Evolutionary conservation across 2,329 filamentous ascomycete species (phyloP), one percentile per base, ranked within the genome.

Genomic region (Scleromitrula shiraiana): DNA sequence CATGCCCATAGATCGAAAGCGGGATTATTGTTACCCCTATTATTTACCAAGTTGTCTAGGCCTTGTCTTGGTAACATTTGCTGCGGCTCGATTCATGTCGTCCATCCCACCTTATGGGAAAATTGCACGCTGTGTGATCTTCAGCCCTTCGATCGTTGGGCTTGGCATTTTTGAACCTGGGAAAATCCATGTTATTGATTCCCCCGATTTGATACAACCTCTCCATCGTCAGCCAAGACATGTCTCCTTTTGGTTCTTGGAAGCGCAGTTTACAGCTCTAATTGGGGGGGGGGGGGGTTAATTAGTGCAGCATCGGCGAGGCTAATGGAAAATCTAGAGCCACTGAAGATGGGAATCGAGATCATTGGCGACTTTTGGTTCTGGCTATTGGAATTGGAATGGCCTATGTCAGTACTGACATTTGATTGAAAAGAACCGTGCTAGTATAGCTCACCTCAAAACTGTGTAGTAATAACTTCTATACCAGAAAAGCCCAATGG

Each of bases 331-430:
- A 32, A 37, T 15, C 41, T 35, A 10, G 40, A 27, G 14, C 24
- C 15, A 6, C 32, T 22, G 3, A 46, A 10, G 5, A 46, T 41
- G 6, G 36, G 4, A 22, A 46, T 12, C 9, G 44, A 26, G 20
- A 41, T 41, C 15, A 46, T 46, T 33, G 44, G 44, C 9, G 40
- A 5, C 6, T 19, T 23, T 7, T 17, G 33, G 41, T 41, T 41
- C 20, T 46, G 15, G 40, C 35, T 46, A 24, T n/a, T n/a, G 8
- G 5, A 36, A 20, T 7, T 26, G 7, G 2, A 12, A 9, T 22
- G n/a, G 17, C 4, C 15, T 8, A 4, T n/a, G 5, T 46, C 15
- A 46, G 44, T 17, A 8, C 12, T 5, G 5, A 22, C 10, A 2
- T 12, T 14, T 14, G 15, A 2, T 15, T 4, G 7, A 24, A 6